Evolutionary conservation across 2,329 filamentous ascomycete genomes (phyloP), one percentile per base, ranked within the genome.

Genomic region (Botryotinia calthae): DNA sequence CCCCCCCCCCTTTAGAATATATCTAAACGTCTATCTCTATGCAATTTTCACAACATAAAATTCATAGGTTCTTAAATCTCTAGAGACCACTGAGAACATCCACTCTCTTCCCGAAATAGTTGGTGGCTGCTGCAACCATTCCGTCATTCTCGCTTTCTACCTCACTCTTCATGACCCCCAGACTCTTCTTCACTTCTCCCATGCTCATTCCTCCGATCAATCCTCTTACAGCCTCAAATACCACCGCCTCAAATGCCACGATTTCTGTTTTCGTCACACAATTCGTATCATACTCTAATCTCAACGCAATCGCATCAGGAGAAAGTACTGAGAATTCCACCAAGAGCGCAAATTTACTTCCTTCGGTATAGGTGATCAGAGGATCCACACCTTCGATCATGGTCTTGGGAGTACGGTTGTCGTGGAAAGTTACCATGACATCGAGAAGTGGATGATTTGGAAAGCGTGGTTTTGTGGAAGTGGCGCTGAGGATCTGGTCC

Each of bases 401-500:
- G 4, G 46, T 51, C 22, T 66, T 72, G 6, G 70, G 48, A 8
- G 44, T 22, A 2, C 69, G 48, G 14, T 46, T 42, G 5, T 77
- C 75, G 71, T 79, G 78, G 61, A 78, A 78, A 2, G 78, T 75
- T 2, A 78, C 78, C 73, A 79, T 74, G 59, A 70, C 62, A 63
- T 79, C 78, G 40, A 79, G 77, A 14, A 79, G 64, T 7, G 76
- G 76, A 34, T 78, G 75, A 10, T 74, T 51, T 0, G 75, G 75
- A n/a, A 64, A 58, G n/a, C 37, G 42, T 28, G 44, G 40, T 76
- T 61, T 10, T 1, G 37, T 46, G 37, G 68, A 72, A 18, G 80
- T 62, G 51, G 77, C 75, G 10, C 75, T n/a, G 18, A 80, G 74
- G 42, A 82, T 78, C 44, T 78, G 74, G 42, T 79, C 18, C 79